phyloP scores from a whole-genome alignment of 805 yeast genomes.

The Candida palmyrensis region DNA sequence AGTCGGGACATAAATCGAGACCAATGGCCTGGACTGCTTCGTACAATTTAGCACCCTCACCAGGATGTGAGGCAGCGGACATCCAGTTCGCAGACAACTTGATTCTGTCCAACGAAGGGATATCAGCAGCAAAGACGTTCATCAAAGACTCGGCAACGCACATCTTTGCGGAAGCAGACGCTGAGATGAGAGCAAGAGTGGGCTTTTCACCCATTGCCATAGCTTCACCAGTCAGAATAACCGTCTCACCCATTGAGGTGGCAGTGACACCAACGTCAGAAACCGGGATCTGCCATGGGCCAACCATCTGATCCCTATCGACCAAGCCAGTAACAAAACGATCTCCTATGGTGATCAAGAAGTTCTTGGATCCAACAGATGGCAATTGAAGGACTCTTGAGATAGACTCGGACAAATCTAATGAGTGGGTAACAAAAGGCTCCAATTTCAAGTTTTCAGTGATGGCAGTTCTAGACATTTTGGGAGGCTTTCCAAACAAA shows the following conservation, averaged over 20 bases:
- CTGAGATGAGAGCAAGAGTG: conserved; percentile 76
- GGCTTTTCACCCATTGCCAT: conserved; percentile 98
- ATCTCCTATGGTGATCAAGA: conserved; percentile 96
- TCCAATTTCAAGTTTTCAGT: conserved; percentile 55
- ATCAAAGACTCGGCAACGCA: conserved; percentile 91
- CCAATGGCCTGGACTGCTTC: conserved; percentile 98
- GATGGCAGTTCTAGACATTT: conserved; percentile 73
- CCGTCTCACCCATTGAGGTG: conserved; percentile 74
- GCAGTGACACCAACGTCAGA: conserved; percentile 97
- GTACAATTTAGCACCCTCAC: conserved; percentile 92
- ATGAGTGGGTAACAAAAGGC: conserved; percentile 27
- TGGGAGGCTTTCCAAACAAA: conserved; percentile 95
- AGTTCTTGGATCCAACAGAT: conserved; percentile 90
- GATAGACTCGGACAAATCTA: conserved; percentile 57
- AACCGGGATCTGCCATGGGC: conserved; percentile 99
- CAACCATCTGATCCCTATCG: conserved; percentile 97
- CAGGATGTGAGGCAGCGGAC: conserved; percentile 93
- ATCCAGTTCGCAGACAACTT: conserved; percentile 98
- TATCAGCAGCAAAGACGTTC: conserved; percentile 86
- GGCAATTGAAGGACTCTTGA: conserved; percentile 84
- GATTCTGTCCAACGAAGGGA: conserved; percentile 65
- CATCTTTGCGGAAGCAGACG: conserved; percentile 91
- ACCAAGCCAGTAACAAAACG: conserved; percentile 95
- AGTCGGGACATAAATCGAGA: conserved; percentile 85
- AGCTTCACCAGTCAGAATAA: conserved; percentile 88